Percentiles rank a stretch among this genome's conserved stretches.
These are phyloP conservation scores for Artemisia annua DNA, from an alignment of 129 eudicot species.

Conservation along the genomic window DNA sequence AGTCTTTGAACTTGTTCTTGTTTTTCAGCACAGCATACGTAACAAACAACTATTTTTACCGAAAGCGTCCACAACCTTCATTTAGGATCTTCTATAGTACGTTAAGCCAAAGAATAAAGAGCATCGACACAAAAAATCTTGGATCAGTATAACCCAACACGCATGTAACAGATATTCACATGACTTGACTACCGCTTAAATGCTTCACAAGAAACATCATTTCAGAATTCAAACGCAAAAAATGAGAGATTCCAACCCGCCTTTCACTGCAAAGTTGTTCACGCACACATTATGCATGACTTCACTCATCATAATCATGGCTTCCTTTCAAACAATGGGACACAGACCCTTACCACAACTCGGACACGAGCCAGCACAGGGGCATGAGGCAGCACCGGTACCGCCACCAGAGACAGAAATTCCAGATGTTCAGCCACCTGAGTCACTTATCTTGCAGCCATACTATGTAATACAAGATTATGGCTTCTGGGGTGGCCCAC, in stretches of 20 bases:
- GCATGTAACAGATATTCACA: neutral
- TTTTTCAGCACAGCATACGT: slow-evolving; percentile 12
- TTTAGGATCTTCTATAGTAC: neutral
- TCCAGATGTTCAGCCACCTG: neutral
- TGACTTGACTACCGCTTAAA: slow-evolving; percentile 15
- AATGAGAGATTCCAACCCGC: slow-evolving; percentile 29
- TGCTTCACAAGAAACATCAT: slow-evolving; percentile 20
- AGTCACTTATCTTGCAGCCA: slow-evolving; percentile 1
- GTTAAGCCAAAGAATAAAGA: slow-evolving; percentile 4
- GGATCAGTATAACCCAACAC: slow-evolving; percentile 4
- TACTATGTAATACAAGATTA: slow-evolving; percentile 30
- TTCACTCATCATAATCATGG: slow-evolving; percentile 21
- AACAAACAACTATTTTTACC: neutral
- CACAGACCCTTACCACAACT: neutral
- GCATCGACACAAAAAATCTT: neutral
- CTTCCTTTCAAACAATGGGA: slow-evolving; percentile 19
- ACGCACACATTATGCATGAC: slow-evolving; percentile 45
- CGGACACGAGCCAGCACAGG: neutral
- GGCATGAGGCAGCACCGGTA: slow-evolving; percentile 3
- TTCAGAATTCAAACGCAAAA: slow-evolving; percentile 17
- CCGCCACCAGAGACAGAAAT: slow-evolving; percentile 21
- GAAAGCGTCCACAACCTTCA: slow-evolving; percentile 14
- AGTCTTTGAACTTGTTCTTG: slow-evolving; percentile 1
- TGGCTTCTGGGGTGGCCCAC: slow-evolving; percentile 31
- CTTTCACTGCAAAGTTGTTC: slow-evolving; percentile 38